These are phyloP conservation scores for Cornus controversa DNA, from an alignment of 148 eudicot genomes.

Conservation along the genomic window DNA sequence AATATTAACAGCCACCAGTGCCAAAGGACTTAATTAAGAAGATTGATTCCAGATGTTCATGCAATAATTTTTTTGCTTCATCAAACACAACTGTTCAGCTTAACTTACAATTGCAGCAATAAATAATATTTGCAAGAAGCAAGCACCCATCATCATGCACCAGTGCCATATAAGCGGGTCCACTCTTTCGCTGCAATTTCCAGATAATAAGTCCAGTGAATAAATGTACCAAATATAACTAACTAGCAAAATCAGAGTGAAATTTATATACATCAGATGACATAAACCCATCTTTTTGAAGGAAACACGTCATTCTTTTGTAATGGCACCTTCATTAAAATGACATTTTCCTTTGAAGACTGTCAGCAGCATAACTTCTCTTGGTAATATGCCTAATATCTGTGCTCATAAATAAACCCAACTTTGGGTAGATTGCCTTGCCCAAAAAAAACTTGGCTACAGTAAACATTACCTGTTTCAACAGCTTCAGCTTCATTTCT, in stretches of 20 bases:
- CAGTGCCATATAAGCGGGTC: constrained; percentile 82
- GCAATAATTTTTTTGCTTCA: not conserved
- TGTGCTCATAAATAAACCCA: no score
- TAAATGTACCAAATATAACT: not conserved
- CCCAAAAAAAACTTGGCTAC: no score
- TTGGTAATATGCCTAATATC: no score
- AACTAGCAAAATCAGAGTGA: not conserved
- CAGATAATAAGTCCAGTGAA: not conserved
- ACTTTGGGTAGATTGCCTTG: no score
- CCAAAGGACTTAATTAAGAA: not conserved
- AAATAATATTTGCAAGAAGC: not conserved
- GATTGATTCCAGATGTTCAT: not conserved
- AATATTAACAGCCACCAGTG: not conserved
- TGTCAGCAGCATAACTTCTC: no score
- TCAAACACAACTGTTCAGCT: constrained; percentile 1
- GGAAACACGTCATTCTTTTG: not conserved
- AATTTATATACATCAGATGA: no score
- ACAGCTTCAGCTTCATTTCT: constrained; percentile 88
- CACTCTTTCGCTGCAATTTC: constrained; percentile 81
- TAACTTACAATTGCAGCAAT: constrained; percentile 11
- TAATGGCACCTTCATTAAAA: no score
- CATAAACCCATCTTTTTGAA: not conserved
- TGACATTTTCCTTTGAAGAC: no score
- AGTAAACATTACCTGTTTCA: constrained; percentile 62
- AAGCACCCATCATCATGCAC: constrained; percentile 40